These are phyloP conservation scores for Asterophora lycoperdoides DNA, from an alignment of 768 basidiomycete species.

Conservation along the genomic window DNA sequence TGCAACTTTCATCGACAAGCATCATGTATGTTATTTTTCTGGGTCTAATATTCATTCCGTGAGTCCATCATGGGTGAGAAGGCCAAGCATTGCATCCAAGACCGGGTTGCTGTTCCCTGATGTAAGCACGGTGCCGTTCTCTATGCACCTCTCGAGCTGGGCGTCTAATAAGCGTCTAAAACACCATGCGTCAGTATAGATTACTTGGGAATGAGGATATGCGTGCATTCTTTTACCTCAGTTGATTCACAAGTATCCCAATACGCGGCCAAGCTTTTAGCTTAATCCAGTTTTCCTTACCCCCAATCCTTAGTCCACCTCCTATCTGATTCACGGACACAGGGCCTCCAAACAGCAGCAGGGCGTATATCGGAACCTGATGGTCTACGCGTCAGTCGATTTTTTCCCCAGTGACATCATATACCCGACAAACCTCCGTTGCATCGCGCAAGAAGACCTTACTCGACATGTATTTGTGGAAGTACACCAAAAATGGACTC, in stretches of 20 bases:
- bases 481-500: constrained; percentile 78
- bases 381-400: not conserved
- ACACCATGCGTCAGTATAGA: not conserved
- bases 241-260: constrained; percentile 82
- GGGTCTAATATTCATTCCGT: constrained; percentile 8
- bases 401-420: not conserved
- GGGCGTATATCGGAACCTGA: constrained; percentile 82
- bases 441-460: constrained; percentile 86
- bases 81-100: constrained; percentile 33
- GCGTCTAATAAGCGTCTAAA: constrained; percentile 64
- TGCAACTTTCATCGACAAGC: no score
- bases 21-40: no score
- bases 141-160: constrained; percentile 61
- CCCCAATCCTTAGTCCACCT: constrained; percentile 68
- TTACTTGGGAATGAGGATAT: not conserved
- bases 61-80: constrained; percentile 20
- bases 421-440: constrained; percentile 60
- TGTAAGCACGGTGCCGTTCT: constrained; percentile 49
- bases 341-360: constrained; percentile 80
- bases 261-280: constrained; percentile 86
- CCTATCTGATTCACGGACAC: constrained; percentile 76
- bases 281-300: constrained; percentile 49
- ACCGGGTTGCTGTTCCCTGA: constrained; percentile 52
- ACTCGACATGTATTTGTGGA: constrained; percentile 74
- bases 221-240: constrained; percentile 49